A percentile compares a stretch with the other conserved stretches of the same genome.
Conservation (phyloP, 495 filamentous ascomycete species). For the Podospora sp. region DNA sequence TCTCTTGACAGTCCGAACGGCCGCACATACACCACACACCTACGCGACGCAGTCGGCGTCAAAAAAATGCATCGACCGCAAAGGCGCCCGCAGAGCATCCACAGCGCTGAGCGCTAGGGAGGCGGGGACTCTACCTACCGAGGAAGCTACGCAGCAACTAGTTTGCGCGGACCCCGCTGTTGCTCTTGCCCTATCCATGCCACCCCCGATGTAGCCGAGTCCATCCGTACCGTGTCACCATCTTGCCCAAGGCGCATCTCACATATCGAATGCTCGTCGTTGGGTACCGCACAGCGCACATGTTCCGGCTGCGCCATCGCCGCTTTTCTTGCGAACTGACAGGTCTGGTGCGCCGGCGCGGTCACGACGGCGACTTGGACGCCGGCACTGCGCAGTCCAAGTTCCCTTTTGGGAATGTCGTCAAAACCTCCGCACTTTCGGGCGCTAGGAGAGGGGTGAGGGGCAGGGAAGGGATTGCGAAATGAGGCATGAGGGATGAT, state of each 20-base stretch:
- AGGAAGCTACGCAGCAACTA: not conserved
- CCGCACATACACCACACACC: not conserved
- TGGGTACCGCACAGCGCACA: not conserved
- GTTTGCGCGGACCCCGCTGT: not conserved
- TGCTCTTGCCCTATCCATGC: not conserved
- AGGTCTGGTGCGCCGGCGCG: not conserved
- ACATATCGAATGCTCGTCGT: not conserved
- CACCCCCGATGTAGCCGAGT: not conserved
- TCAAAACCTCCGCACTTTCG: constrained; percentile 37
- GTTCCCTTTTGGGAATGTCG: constrained; percentile 39
- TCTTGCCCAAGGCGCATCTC: not conserved
- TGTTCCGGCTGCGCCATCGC: not conserved
- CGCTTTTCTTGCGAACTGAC: not conserved
- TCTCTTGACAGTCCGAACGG: too few species aligned
- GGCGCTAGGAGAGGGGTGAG: not conserved
- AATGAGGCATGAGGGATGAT: not conserved
- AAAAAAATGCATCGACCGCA: not conserved
- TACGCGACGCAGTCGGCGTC: not conserved
- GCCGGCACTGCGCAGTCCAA: not conserved
- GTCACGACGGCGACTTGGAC: too few species aligned
- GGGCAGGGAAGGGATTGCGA: not conserved
- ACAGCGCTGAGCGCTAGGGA: not conserved
- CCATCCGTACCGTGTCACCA: not conserved
- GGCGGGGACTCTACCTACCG: not conserved
- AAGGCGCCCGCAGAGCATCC: not conserved